A percentile compares a stretch with the other conserved stretches of the same genome.
These are phyloP conservation scores for Penicillium sp. DNA, from an alignment of 2,329 filamentous ascomycete genomes.

Conservation along the genomic window DNA sequence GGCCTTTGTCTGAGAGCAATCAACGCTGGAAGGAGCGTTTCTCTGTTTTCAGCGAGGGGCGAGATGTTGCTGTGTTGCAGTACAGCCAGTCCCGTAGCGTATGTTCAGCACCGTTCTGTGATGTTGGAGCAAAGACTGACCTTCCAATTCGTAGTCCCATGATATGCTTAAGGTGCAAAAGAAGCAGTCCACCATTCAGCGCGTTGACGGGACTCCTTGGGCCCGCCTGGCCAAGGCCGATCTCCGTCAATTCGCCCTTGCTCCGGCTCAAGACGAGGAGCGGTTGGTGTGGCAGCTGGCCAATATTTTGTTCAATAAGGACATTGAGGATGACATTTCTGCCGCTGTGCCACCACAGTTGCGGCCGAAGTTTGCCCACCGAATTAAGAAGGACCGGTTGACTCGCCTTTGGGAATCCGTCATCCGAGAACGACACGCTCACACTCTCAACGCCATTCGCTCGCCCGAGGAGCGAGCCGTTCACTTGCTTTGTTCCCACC, in stretches of 20 bases:
- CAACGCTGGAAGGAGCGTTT: slow-evolving; percentile 58
- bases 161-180: slow-evolving; percentile 40
- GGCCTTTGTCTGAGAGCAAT: slow-evolving; percentile 21
- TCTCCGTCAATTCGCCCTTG: slow-evolving; percentile 37
- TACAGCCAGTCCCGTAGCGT: slow-evolving; percentile 29
- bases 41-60: slow-evolving; percentile 43
- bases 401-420: slow-evolving; percentile 45
- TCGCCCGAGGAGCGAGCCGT: slow-evolving; percentile 82
- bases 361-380: slow-evolving; percentile 43
- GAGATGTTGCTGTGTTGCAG: slow-evolving; percentile 34
- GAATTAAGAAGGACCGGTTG: slow-evolving; percentile 52
- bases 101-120: slow-evolving; percentile 3
- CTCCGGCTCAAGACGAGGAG: slow-evolving; percentile 37
- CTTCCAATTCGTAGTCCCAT: neutral
- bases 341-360: slow-evolving; percentile 44
- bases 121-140: slow-evolving; percentile 21
- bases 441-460: slow-evolving; percentile 64
- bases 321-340: slow-evolving; percentile 50
- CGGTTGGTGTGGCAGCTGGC: slow-evolving; percentile 78
- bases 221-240: slow-evolving; percentile 42
- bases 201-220: slow-evolving; percentile 62
- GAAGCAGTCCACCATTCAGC: slow-evolving; percentile 47
- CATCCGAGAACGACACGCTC: slow-evolving; percentile 64
- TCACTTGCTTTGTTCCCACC: slow-evolving; percentile 74
- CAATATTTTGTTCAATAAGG: slow-evolving; percentile 81